Conservation (phyloP, 805 yeast species). For the Saccharomycopsis fermentans region DNA sequence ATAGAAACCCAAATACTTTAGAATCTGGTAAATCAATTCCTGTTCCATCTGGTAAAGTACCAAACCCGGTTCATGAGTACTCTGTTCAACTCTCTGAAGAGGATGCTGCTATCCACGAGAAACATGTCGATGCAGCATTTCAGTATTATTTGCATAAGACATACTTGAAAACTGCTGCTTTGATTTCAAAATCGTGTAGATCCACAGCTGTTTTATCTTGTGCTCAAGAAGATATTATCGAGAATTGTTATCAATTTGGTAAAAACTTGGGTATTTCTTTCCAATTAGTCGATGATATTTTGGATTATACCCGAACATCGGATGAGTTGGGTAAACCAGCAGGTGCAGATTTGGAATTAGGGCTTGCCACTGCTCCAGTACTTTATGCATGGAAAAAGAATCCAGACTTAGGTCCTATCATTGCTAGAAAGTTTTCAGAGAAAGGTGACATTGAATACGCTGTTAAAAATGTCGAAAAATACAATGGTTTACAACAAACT, state of each 20-base stretch:
- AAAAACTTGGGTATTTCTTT: slow-evolving; percentile 89
- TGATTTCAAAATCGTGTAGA: slow-evolving; percentile 88
- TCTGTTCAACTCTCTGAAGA: slow-evolving; percentile 27
- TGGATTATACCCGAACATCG: slow-evolving; percentile 87
- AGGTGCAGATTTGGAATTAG: slow-evolving; percentile 88
- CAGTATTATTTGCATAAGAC: slow-evolving; percentile 94
- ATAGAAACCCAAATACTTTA: slow-evolving; percentile 35
- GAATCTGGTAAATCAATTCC: slow-evolving; percentile 42
- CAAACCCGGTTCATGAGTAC: slow-evolving; percentile 50
- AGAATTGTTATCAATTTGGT: slow-evolving; percentile 83
- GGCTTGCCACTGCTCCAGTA: slow-evolving; percentile 95
- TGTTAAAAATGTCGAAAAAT: slow-evolving; percentile 55
- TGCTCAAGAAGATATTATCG: slow-evolving; percentile 62
- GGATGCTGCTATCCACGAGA: slow-evolving; percentile 39
- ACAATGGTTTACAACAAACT: slow-evolving; percentile 71
- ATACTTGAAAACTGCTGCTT: slow-evolving; percentile 86
- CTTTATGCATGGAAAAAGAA: slow-evolving; percentile 86
- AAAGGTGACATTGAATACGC: slow-evolving; percentile 85
- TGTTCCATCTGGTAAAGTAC: slow-evolving; percentile 50
- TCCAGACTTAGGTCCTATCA: slow-evolving; percentile 76
- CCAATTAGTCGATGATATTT: slow-evolving; percentile 92
- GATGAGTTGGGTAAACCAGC: slow-evolving; percentile 87
- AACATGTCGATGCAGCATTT: slow-evolving; percentile 78
- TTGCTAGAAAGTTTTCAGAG: slow-evolving; percentile 68
- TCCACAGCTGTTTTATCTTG: slow-evolving; percentile 92